Base-by-base conservation (phyloP, 805 yeast species). In the Metschnikowia orientalis region DNA sequence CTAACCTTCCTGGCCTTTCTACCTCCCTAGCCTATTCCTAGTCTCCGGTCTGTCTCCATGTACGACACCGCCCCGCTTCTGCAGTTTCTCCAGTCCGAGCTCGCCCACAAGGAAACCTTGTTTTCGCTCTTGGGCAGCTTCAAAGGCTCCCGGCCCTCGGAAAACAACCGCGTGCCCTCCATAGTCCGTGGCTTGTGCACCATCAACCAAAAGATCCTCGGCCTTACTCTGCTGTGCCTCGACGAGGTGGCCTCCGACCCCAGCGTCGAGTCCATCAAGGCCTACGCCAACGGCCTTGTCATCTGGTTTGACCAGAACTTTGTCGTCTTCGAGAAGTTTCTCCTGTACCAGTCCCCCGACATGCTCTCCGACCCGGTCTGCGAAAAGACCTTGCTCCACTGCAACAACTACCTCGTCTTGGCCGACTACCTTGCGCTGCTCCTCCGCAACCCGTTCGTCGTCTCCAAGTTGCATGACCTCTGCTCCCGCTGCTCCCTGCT, bases 171-270 rank as follows among this genome's bases (percentile, higher is more conserved):
- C 12, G 29, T 61, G 8, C 51, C 61, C 4, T 47, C 68, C 9
- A 41, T 65, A 12, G 53, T 59, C 5, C 47, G 72, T 28, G 72
- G 71, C 2, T 47, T 65, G 23, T 58, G 59, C 47, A 66, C 72
- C 22, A 59, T 57, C 36, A 65, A 64, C 45, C 34, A 51, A 18
- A 54, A 52, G 35, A 50, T 62, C 25, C 35, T 60, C 9, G 24
- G 47, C 8, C 16, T 51, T 2, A 30, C 58, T n/a, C 39, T 44
- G 22, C 35, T 8, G 13, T 37, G 45, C 21, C 18, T 45, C 14
- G 34, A 29, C 6, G 55, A 48, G 11, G 22, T 47, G 18, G 19
- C 17, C 7, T 38, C 44, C 13, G 26, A 36, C 2, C 18, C 21
- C 17, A 36, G 38, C 10, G 44, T 50, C 25, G 59, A 53, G 12